Evolutionary conservation across 352 stramenopile species (phyloP), one percentile per base, ranked within the genome.

Genomic region (Pythium coloratum): DNA sequence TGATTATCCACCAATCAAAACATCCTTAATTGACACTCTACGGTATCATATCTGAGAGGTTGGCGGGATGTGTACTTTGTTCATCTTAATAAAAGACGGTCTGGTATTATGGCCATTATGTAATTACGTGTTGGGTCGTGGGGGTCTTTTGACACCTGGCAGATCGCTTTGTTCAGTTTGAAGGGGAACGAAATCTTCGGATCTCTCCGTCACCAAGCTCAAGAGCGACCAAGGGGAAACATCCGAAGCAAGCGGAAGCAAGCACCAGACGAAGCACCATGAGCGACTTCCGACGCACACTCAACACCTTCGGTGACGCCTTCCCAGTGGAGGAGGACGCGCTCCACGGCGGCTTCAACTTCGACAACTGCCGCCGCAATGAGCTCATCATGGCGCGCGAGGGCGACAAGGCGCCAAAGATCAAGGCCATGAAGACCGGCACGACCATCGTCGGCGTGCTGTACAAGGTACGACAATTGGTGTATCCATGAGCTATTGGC

Each of bases 361-460:
- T 98, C 67, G 92, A 98, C 64, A 97, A 98, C 72, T 86, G 89
- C 66, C 88, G 94, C 64, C 90, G 95, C 67, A 98, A 98, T 73
- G 81, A 93, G 68, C 76, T 97, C 68, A 80, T 98, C 59, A 64
- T 96, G 54, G 63, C 64, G 34, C 69, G 85, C 40, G 61, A 64
- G 32, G 77, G 82, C 50, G 42, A 44, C 20, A 78, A 88, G 65
- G 78, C 70, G 55, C 77, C 82, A 55, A 82, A 81, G 72, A 76
- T 89, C 64, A 94, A 91, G 76, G 78, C 73, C 62, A 91, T 71
- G 67, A 99, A 99, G 84, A 99, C 97, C 2, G 96, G 97, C 51
- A 99, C 97, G 10, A 99, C 96, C 57, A 99, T 99, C 75, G 84
- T 94, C 54, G 97, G 95, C 64, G 82, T 98, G 56, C 88, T 99